Conservation (phyloP, 768 basidiomycete genomes). For the Coprinopsis cinerea region DNA sequence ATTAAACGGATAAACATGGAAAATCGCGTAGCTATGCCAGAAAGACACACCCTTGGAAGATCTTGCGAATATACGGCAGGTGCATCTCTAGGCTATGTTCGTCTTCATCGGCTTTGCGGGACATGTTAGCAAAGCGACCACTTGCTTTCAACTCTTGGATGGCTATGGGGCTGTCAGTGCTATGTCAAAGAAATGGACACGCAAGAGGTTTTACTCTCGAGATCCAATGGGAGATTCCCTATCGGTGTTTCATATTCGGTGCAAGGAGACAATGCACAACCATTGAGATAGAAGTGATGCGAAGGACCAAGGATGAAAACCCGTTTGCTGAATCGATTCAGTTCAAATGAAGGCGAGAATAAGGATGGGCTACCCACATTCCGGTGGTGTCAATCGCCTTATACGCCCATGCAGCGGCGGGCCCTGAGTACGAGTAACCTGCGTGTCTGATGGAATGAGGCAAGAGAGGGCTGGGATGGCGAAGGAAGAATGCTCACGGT, state of each 20-base stretch:
- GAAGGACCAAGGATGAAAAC: conserved; percentile 96
- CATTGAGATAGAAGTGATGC: conserved; percentile 82
- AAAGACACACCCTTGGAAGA: conserved; percentile 65
- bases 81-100: conserved; percentile 99
- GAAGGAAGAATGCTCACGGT: conserved; percentile 48
- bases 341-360: conserved; percentile 6
- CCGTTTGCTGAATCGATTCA: conserved; percentile 54
- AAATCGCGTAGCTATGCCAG: background rate
- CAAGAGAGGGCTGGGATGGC: background rate
- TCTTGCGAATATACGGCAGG: conserved; percentile 81
- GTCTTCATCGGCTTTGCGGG: conserved; percentile 68
- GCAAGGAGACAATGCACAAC: conserved; percentile 84
- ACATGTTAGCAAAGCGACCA: conserved; percentile 67
- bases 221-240: conserved; percentile 75
- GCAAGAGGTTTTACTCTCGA: conserved; percentile 52
- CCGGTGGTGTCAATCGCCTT: conserved; percentile 73
- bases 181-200: background rate
- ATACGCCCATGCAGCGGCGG: conserved; percentile 95
- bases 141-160: conserved; percentile 60
- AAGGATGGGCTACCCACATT: conserved; percentile 53
- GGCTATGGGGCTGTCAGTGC: conserved; percentile 33
- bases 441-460: conserved; percentile 62
- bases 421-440: conserved; percentile 92
- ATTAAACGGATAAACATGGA: background rate
- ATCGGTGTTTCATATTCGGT: conserved; percentile 78